Percentiles rank a stretch among this genome's conserved stretches.
phyloP scores from a whole-genome alignment of 352 stramenopile genomes.

The Bremia lactucae region DNA sequence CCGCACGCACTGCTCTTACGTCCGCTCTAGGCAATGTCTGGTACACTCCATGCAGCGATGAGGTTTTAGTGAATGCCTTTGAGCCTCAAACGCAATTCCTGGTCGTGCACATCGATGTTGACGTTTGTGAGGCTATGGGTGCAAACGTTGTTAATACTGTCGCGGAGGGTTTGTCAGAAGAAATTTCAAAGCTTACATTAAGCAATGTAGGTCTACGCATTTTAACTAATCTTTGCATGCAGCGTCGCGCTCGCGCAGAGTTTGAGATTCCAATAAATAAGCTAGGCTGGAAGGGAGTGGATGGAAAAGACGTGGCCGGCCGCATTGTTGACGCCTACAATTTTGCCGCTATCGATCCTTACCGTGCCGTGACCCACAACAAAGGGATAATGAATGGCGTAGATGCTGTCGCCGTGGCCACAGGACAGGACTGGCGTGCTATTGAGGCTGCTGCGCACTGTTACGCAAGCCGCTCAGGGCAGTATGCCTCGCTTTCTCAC shows the following conservation, averaged over 20 bases:
- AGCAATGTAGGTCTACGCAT: slow-evolving; percentile 73
- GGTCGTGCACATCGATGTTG: slow-evolving; percentile 81
- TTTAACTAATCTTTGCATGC: slow-evolving; percentile 84
- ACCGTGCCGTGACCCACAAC: slow-evolving; percentile 82
- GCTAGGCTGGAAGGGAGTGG: slow-evolving; percentile 74
- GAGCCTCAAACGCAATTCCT: slow-evolving; percentile 36
- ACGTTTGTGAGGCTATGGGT: slow-evolving; percentile 84
- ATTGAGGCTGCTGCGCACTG: slow-evolving; percentile 78
- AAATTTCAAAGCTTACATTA: slow-evolving; percentile 55
- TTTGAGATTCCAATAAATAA: slow-evolving; percentile 71
- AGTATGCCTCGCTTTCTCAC: slow-evolving; percentile 72
- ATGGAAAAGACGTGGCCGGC: slow-evolving; percentile 55
- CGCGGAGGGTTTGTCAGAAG: slow-evolving; percentile 62
- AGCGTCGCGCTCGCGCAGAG: slow-evolving; percentile 48
- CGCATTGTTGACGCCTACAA: slow-evolving; percentile 80
- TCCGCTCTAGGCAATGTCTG: slow-evolving; percentile 21
- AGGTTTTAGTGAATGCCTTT: slow-evolving; percentile 39
- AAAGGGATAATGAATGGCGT: slow-evolving; percentile 87
- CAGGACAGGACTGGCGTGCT: slow-evolving; percentile 77
- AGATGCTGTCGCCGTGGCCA: slow-evolving; percentile 69
- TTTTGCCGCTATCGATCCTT: slow-evolving; percentile 76
- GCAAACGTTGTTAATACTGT: slow-evolving; percentile 86
- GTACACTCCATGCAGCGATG: slow-evolving; percentile 50
- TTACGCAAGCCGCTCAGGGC: slow-evolving; percentile 63
- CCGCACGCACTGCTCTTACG: slow-evolving; percentile 16